Base-by-base conservation (phyloP, 116 monocot species). In the Papilionanthe hybrid region DNA sequence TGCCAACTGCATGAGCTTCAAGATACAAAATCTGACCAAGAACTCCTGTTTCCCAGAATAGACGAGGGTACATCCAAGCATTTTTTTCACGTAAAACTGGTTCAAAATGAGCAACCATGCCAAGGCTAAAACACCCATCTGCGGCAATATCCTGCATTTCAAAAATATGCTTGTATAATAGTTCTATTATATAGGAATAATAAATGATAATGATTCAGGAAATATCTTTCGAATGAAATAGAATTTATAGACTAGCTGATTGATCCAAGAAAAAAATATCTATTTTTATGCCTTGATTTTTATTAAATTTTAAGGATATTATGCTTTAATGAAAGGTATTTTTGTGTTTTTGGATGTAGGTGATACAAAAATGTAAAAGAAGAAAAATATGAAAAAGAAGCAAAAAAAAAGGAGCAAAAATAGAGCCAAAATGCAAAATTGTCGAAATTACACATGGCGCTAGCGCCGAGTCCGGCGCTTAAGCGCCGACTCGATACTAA, bases 1-100 rank as follows among this genome's bases (percentile, higher is more conserved):
- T 87, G 47, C 95, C 99, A 86, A 99, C 85, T 27, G 95, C 99
- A 89, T 99, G 99, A 15, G 99, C 95, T 84, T 99, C 99, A 68
- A 99, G 95, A 79, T 95, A 95, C 37, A 99, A 66, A 4, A 99
- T 86, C 76, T 99, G 99, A 77, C 99, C 99, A 77, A 99, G 90
- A 76, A 93, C 84, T 72, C 99, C 99, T 72, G 93, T 84, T 79
- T 99, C 99, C 99, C 99, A 99, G 67, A 99, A 99, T 56, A 99
- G 82, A 57, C 99, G 90, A 32, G 95, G 95, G 88, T 99, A 99
- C 95, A 99, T 99, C 95, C 95, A 99, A 48, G 90, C 90, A 85
- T 83, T 84, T 71, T 87, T 95, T 75, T 99, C 93, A 43, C 50
- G 84, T 79, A 99, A 78, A 32, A 86, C 89, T 5, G 92, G 84